phyloP scores from a whole-genome alignment of 2,329 filamentous ascomycete genomes.

The Colletotrichum destructivum region DNA sequence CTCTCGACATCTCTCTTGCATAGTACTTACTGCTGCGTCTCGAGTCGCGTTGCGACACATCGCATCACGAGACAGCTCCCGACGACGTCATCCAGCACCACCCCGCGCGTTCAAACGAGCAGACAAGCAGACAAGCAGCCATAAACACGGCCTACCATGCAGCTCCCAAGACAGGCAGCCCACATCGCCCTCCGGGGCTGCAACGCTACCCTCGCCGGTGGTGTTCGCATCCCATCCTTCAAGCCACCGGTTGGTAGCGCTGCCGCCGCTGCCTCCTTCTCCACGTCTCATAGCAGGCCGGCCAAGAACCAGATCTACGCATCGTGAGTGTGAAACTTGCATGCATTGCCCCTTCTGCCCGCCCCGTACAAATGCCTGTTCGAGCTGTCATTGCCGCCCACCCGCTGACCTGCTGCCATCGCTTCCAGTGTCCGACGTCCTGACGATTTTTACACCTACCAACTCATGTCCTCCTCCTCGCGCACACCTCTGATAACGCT shows the following conservation, averaged over 20 bases:
- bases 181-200: slow-evolving; percentile 33
- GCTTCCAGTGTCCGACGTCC: slow-evolving; percentile 66
- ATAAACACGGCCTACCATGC: slow-evolving; percentile 6
- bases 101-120: slow-evolving; percentile 8
- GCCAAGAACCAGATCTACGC: slow-evolving; percentile 55
- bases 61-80: slow-evolving; percentile 20
- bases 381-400: not conserved
- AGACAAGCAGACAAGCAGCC: slow-evolving; percentile 21
- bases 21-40: slow-evolving; percentile 1
- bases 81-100: slow-evolving; percentile 30
- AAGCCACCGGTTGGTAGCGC: slow-evolving; percentile 7
- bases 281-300: slow-evolving; percentile 36
- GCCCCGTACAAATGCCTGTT: not conserved
- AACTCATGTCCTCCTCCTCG: slow-evolving; percentile 68
- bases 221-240: slow-evolving; percentile 7
- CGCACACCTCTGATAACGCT: slow-evolving; percentile 71
- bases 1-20: slow-evolving; percentile 15
- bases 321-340: slow-evolving; percentile 48
- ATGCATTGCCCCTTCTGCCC: not conserved
- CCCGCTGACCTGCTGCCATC: slow-evolving; percentile 18
- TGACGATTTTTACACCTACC: slow-evolving; percentile 69
- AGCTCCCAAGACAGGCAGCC: slow-evolving; percentile 31
- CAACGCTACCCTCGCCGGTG: slow-evolving; percentile 19
- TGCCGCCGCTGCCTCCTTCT: slow-evolving; percentile 32
- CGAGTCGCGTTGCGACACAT: slow-evolving; percentile 17